Conservation (phyloP, 2,329 filamentous ascomycete species). For the Alternaria incomplexa region DNA sequence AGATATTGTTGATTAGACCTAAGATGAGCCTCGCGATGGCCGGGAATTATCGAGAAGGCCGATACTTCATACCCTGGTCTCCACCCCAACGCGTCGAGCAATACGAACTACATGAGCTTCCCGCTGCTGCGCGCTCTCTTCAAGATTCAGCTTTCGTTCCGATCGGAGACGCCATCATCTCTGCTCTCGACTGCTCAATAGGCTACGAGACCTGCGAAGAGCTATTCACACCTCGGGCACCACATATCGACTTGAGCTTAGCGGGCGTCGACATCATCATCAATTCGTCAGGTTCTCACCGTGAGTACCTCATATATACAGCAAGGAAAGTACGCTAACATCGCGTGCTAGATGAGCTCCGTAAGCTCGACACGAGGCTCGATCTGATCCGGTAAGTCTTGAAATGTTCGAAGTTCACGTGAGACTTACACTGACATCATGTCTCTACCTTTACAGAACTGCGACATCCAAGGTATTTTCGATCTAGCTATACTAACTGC, state of each 20-base stretch:
- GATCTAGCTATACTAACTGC: too few species aligned
- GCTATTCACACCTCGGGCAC: constrained; percentile 7
- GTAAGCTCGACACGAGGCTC: too few species aligned
- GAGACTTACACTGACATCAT: too few species aligned
- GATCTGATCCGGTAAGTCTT: too few species aligned
- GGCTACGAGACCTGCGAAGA: constrained; percentile 12
- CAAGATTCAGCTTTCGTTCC: constrained; percentile 63
- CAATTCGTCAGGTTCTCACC: not conserved
- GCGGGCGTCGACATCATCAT: not conserved
- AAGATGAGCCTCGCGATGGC: constrained; percentile 76
- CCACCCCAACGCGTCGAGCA: constrained; percentile 62
- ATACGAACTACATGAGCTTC: constrained; percentile 59
- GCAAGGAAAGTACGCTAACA: too few species aligned
- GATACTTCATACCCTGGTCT: constrained; percentile 45
- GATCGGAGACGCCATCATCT: constrained; percentile 72
- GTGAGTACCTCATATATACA: accelerated
- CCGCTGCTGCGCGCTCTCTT: constrained; percentile 60
- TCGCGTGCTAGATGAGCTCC: accelerated
- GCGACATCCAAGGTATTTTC: too few species aligned
- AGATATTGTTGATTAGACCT: constrained; percentile 73
- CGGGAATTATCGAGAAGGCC: constrained; percentile 60
- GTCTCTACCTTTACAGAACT: too few species aligned
- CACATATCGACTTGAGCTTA: constrained; percentile 1
- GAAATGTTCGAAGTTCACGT: too few species aligned
- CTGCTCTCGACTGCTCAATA: constrained; percentile 59